Evolutionary conservation across 2,329 filamentous ascomycete genomes (phyloP), one percentile per base, ranked within the genome.

Genomic region (Aspergillus sp.): DNA sequence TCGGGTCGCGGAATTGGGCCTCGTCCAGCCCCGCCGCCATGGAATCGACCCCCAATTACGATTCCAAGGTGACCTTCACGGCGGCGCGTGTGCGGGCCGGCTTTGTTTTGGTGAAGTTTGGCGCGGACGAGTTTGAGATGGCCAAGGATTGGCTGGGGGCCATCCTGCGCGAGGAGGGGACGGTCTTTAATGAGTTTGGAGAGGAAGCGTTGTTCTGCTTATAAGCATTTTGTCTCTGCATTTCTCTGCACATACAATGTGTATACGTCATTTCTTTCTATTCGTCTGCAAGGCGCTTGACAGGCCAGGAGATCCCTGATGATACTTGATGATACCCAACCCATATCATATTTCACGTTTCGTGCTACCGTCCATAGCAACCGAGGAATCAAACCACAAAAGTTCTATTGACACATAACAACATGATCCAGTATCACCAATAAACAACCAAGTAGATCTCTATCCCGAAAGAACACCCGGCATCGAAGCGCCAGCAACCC

Each of bases 61-160:
- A 64, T 32, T 59, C 62, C 45, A 82, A 82, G 14, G 71, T 96
- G 3, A 76, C 93, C 3, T 96, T 91, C 90, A 92, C 91, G 21
- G 89, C 88, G 11, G 89, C 91, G 13, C 82, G 81, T 21, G 85
- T 95, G 31, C 81, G 91, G 49, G 70, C 66, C 14, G 88, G 90
- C 3, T 96, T 93, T 65, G 87, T 94, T 3, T 81, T 97, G 21
- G 88, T 97, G 61, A 97, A 97, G 70, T 95, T 97, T 69, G 91
- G 89, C 1, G 89, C 92, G 1, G 81, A 79, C 50, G 87, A 87
- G 42, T 87, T 96, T 20, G 91, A 97, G 69, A 88, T 87, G 21
- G 91, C 87, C 3, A 84, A 89, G 59, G 76, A 82, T 44, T 97
- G 92, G 91, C 79, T 97, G 53, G 84, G 85, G 9, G 79, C 79